Base-by-base conservation (phyloP, 768 basidiomycete genomes). In the Kwoniella sp. region DNA sequence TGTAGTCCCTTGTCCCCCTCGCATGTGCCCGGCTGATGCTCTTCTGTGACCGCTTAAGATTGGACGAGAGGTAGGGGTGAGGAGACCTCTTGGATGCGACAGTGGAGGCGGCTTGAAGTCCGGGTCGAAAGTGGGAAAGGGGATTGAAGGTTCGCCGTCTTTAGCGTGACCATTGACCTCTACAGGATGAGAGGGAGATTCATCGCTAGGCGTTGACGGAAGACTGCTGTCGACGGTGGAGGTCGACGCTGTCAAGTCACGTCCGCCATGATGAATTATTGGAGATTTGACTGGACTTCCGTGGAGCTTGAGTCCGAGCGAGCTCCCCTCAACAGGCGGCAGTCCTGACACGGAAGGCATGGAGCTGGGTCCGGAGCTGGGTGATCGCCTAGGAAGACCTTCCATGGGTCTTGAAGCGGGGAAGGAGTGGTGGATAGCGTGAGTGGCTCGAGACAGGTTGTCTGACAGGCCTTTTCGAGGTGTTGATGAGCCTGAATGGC, bases 191-290 rank as follows among this genome's bases (percentile, higher is more conserved):
- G 59, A 17, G 30, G 47, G 34, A 37, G 63, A 58, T n/a, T 72
- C 74, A 38, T 75, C 73, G 2, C 23, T 26, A 0, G 78, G 78
- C 2, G 78, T 79, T 9, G 69, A 5, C 4, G 76, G 76, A 8
- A 72, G 67, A 17, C 61, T 57, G 22, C 61, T 70, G 13, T 74
- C 78, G 26, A 70, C 31, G 0, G 76, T 76, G 11, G 76, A 77
- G 0, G 66, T 72, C 4, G 78, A 79, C 55, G 62, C 67, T 25
- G 70, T 67, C 11, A 71, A 72, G 23, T 77, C 76, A 38, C 73
- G 65, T 9, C 22, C n/a, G 37, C 55, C 66, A 29, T 69, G 60
- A 52, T 55, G 65, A 26, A 67, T 68, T 13, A 54, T 28, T 1
- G 65, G 68, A 17, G 59, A 34, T 51, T 71, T 76, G 25, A 58